phyloP scores from a whole-genome alignment of 345 rosid genomes.

The Cardamine resedifolia region DNA sequence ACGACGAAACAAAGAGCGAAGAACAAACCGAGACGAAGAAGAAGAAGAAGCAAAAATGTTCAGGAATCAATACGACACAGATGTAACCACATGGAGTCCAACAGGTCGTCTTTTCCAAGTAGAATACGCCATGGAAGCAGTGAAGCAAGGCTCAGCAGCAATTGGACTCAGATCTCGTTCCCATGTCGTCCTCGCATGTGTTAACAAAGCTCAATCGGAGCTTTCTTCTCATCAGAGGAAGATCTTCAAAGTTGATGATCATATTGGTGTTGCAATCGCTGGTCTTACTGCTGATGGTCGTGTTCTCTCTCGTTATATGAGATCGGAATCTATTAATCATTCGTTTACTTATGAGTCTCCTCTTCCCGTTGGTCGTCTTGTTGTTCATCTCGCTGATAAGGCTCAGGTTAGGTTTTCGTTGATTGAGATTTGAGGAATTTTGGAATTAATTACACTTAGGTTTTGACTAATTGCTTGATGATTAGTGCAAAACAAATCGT shows the following conservation, averaged over 20 bases:
- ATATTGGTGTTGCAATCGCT: constrained; percentile 94
- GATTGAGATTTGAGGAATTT: background rate
- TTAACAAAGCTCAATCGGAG: constrained; percentile 91
- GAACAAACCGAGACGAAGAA: background rate
- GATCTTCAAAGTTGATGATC: constrained; percentile 98
- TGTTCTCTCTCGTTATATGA: constrained; percentile 92
- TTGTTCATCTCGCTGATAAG: constrained; percentile 94
- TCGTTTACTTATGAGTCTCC: constrained; percentile 88
- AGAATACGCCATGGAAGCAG: constrained; percentile 99
- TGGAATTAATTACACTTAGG: background rate
- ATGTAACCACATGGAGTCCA: constrained; percentile 99
- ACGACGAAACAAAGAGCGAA: background rate
- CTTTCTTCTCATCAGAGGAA: constrained; percentile 97
- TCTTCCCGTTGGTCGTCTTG: constrained; percentile 94
- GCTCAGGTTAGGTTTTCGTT: constrained; percentile 69
- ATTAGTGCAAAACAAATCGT: background rate
- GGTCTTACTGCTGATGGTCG: constrained; percentile 99
- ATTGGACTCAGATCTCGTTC: constrained; percentile 98
- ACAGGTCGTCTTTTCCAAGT: constrained; percentile 95
- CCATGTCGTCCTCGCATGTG: constrained; percentile 88
- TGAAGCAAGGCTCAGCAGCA: constrained; percentile 99
- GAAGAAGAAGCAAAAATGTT: constrained; percentile 48
- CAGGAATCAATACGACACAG: constrained; percentile 98
- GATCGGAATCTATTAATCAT: constrained; percentile 90
- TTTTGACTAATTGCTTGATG: background rate